phyloP scores from a whole-genome alignment of 768 basidiomycete species.

The Suillus sp. region DNA sequence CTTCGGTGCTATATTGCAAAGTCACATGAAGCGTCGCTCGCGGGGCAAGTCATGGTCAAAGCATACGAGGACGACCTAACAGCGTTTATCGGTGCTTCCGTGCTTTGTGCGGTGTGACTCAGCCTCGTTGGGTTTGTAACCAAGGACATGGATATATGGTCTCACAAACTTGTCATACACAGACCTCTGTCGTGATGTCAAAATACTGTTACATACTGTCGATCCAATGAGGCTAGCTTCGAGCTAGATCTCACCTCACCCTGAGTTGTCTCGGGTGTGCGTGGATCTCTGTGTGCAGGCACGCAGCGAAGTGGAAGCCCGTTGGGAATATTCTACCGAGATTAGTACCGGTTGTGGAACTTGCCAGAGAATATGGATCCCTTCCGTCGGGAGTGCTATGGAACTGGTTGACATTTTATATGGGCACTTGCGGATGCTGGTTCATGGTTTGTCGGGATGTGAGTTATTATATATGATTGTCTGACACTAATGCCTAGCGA shows the following conservation, averaged over 20 bases:
- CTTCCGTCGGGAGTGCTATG: background rate
- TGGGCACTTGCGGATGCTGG: background rate
- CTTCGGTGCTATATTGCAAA: background rate
- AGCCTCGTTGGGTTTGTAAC: background rate
- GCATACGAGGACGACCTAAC: conserved; percentile 10
- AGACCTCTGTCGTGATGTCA: background rate
- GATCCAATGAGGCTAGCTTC: conserved; percentile 8
- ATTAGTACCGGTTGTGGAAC: too few relatives aligned
- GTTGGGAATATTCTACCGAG: conserved; percentile 4
- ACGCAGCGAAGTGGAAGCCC: conserved; percentile 11
- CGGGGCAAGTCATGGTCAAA: conserved; percentile 6
- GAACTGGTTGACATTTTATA: background rate
- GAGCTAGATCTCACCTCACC: background rate
- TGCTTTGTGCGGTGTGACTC: conserved; percentile 12
- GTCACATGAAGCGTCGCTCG: background rate
- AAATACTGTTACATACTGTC: background rate
- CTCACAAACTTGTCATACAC: background rate
- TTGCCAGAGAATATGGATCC: background rate
- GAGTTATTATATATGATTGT: background rate
- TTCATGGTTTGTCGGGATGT: background rate
- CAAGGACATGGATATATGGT: background rate
- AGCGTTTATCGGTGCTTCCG: conserved; percentile 18
- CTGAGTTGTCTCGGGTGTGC: conserved; percentile 4
- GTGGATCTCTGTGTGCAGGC: conserved; percentile 5
- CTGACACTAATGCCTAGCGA: background rate